phyloP scores from a whole-genome alignment of 345 rosid genomes.

The Hibiscus mutabilis region DNA sequence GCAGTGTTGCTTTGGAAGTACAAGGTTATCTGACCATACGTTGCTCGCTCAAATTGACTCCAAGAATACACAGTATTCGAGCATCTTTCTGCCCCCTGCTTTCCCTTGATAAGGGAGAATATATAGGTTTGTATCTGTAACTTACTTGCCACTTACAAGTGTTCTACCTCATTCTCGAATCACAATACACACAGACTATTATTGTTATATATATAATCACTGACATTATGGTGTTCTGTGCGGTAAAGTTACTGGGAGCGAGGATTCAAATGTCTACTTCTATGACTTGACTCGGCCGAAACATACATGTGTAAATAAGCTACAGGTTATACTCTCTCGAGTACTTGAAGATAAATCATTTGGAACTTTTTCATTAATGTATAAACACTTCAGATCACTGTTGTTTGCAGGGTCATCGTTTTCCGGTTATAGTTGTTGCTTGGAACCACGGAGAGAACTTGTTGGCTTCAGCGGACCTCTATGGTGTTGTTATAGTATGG shows the following conservation, averaged over 20 bases:
- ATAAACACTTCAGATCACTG: neutral
- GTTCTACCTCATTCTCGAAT: neutral
- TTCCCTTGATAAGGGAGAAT: constrained; percentile 91
- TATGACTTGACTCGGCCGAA: constrained; percentile 83
- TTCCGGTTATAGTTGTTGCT: constrained; percentile 75
- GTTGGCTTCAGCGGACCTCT: constrained; percentile 86
- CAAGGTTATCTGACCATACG: constrained; percentile 83
- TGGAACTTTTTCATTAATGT: neutral
- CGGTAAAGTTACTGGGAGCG: constrained; percentile 76
- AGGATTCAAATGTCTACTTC: constrained; percentile 90
- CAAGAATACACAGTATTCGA: constrained; percentile 60
- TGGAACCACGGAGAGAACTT: constrained; percentile 99
- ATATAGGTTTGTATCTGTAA: constrained; percentile 45
- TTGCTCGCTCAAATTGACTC: constrained; percentile 62
- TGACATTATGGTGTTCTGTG: constrained; percentile 11
- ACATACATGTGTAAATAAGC: constrained; percentile 89
- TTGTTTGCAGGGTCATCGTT: constrained; percentile 80
- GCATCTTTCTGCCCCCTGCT: constrained; percentile 90
- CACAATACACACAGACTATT: neutral
- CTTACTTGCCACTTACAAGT: neutral
- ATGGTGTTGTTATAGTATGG: constrained; percentile 93
- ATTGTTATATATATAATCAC: constrained; percentile 1
- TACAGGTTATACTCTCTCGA: constrained; percentile 51
- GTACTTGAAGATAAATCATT: neutral
- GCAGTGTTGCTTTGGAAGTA: constrained; percentile 74